These are phyloP conservation scores for Glarea lozoyensis DNA, from an alignment of 495 filamentous ascomycete species.

Conservation along the genomic window DNA sequence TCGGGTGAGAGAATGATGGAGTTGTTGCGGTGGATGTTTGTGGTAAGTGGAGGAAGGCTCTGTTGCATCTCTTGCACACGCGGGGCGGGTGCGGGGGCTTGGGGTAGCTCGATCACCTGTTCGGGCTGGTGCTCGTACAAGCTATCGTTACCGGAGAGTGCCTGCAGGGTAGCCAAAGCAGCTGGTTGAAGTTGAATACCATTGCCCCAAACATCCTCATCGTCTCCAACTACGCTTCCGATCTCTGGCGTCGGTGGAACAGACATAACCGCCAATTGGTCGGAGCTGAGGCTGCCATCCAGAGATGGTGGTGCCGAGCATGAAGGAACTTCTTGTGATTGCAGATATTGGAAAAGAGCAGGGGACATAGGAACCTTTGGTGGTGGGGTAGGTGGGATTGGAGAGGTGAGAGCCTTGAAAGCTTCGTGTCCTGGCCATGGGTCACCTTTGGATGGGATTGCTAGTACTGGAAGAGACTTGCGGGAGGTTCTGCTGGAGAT, in stretches of 20 bases:
- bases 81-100: not conserved
- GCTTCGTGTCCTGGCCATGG: slow-evolving; percentile 29
- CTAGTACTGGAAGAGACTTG: slow-evolving; percentile 54
- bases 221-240: slow-evolving; percentile 40
- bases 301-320: slow-evolving; percentile 78
- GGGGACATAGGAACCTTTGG: slow-evolving; percentile 72
- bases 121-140: slow-evolving; percentile 36
- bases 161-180: slow-evolving; percentile 69
- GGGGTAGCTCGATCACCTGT: slow-evolving; percentile 39
- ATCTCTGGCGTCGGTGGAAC: slow-evolving; percentile 74
- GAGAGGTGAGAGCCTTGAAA: slow-evolving; percentile 55
- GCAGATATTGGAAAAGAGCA: slow-evolving; percentile 56
- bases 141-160: slow-evolving; percentile 48
- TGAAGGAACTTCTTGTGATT: slow-evolving; percentile 52
- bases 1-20: slow-evolving; percentile 29
- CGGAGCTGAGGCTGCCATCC: slow-evolving; percentile 78
- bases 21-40: slow-evolving; percentile 21
- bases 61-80: slow-evolving; percentile 23
- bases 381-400: slow-evolving; percentile 66
- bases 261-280: slow-evolving; percentile 70
- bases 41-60: slow-evolving; percentile 19
- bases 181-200: slow-evolving; percentile 69
- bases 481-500: slow-evolving; percentile 21
- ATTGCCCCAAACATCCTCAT: slow-evolving; percentile 42
- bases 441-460: slow-evolving; percentile 51